Evolutionary conservation across 176 grass and related monocot genomes (phyloP).

Genomic region (Luzula sylvatica): DNA sequence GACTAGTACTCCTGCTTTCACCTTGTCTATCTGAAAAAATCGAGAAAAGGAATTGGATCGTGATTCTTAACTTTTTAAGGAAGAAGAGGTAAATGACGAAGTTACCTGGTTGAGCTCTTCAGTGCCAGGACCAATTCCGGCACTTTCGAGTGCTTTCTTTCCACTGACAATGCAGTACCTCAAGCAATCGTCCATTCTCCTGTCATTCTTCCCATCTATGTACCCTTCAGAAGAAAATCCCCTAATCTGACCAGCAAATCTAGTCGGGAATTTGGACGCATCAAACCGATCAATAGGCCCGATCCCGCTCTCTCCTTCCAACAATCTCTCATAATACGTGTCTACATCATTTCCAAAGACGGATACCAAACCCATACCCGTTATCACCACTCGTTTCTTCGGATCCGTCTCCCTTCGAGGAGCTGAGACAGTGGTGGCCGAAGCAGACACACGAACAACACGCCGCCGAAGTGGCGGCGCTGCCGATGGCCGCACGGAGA

Average conservation of each 20-base stretch:
- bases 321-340: constrained; percentile 64
- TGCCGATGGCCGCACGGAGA: neutral
- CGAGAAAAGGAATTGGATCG: no score
- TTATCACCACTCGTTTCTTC: constrained; percentile 88
- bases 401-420: constrained; percentile 68
- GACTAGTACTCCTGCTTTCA: constrained; percentile 81
- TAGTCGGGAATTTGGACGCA: constrained; percentile 70
- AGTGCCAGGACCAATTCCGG: constrained; percentile 35
- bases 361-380: constrained; percentile 80
- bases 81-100: no score
- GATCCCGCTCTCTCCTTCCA: constrained; percentile 73
- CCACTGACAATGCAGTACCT: constrained; percentile 87
- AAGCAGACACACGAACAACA: constrained; percentile 23
- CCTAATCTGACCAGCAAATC: constrained; percentile 84
- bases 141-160: constrained; percentile 73
- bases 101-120: constrained; percentile 45
- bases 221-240: constrained; percentile 77
- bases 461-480: neutral
- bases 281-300: constrained; percentile 79
- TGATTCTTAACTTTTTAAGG: no score
- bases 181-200: constrained; percentile 65
- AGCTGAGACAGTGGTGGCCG: neutral
- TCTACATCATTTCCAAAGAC: constrained; percentile 86
- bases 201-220: constrained; percentile 82
- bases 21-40: constrained; percentile 65